Evolutionary conservation across 148 eudicot genomes (phyloP).

Genomic region (Fallopia convolvulus): DNA sequence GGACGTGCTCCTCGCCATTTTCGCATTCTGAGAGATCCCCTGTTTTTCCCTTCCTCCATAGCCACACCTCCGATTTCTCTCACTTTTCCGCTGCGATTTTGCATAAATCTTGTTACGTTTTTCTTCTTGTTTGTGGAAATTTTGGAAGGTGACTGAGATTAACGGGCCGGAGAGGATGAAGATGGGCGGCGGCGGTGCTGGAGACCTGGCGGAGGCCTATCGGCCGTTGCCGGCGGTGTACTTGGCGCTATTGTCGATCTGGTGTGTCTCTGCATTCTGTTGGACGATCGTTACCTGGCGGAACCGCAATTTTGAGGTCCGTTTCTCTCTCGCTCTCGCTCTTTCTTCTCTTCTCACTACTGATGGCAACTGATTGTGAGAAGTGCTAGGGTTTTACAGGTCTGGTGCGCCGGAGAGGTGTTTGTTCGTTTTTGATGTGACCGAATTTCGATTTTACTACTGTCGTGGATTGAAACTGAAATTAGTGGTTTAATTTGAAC

Average conservation of each 20-base stretch:
- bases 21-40: conserved; percentile 11
- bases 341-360: not conserved
- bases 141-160: not conserved
- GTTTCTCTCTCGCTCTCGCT: not conserved
- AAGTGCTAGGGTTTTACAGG: not conserved
- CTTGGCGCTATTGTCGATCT: conserved; percentile 53
- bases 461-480: not conserved
- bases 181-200: not conserved
- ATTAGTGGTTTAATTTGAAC: not conserved
- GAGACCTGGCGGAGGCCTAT: conserved; percentile 48
- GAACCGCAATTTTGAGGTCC: conserved; percentile 85
- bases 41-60: conserved; percentile 4
- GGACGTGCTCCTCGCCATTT: conserved; percentile 11
- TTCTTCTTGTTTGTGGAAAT: not conserved
- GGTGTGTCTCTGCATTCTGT: conserved; percentile 55
- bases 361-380: not conserved
- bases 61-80: not conserved
- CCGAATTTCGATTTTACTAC: not conserved
- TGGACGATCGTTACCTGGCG: conserved; percentile 70
- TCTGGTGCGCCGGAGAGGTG: not conserved
- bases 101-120: not conserved
- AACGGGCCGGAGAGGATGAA: not conserved
- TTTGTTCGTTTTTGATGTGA: not conserved
- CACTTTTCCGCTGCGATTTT: not conserved
- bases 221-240: conserved; percentile 64